Percentiles rank a stretch among this genome's conserved stretches.
Conservation (phyloP, 2,329 filamentous ascomycete genomes). For the Botrytis elliptica region DNA sequence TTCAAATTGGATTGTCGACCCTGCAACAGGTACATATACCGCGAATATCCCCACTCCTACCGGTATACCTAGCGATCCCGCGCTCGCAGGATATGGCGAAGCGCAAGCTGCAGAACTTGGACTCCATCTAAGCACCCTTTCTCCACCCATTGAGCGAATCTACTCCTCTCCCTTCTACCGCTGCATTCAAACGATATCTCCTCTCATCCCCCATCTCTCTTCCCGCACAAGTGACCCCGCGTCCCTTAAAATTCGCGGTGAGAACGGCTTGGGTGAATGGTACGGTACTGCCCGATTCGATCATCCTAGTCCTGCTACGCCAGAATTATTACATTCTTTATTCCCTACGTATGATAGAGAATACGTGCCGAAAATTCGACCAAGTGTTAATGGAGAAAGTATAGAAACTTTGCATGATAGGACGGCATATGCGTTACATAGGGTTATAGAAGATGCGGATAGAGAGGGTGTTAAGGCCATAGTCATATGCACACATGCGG, state of each 20-base stretch:
- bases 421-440: constrained; percentile 65
- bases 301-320: constrained; percentile 74
- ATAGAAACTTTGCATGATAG: constrained; percentile 79
- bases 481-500: constrained; percentile 85
- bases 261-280: constrained; percentile 75
- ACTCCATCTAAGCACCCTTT: constrained; percentile 57
- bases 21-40: constrained; percentile 74
- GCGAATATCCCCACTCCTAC: constrained; percentile 76
- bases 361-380: constrained; percentile 64
- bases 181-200: constrained; percentile 79
- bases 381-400: constrained; percentile 73
- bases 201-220: constrained; percentile 56
- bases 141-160: constrained; percentile 69
- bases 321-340: constrained; percentile 59
- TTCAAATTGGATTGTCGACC: constrained; percentile 84
- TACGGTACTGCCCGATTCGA: constrained; percentile 83
- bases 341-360: constrained; percentile 62
- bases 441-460: constrained; percentile 73
- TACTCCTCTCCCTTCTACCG: constrained; percentile 88
- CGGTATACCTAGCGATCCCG: constrained; percentile 82
- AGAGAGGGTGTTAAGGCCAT: constrained; percentile 66
- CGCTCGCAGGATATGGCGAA: constrained; percentile 82
- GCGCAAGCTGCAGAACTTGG: constrained; percentile 78
- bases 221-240: constrained; percentile 25
- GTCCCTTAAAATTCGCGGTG: constrained; percentile 50